Evolutionary conservation across 2,329 filamentous ascomycete species (phyloP), one percentile per base, ranked within the genome.

Genomic region (Parafenestella ontariensis): DNA sequence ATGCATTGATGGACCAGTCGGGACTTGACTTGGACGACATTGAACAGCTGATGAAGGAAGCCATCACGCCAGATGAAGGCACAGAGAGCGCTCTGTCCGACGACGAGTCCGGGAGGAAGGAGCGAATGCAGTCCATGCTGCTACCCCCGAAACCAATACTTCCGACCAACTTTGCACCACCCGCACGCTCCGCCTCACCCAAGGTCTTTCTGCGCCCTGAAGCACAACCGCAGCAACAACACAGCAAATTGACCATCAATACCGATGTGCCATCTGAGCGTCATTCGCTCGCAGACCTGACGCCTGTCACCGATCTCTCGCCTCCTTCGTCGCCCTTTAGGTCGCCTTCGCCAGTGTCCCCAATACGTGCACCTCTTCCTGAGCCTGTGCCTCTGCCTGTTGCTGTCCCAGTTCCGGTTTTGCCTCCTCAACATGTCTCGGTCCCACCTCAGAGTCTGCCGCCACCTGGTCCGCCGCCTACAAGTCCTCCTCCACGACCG

Each of bases 1-100:
- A 87, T 62, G 85, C 83, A 3, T 72, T 87, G 57, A 73, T 85
- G 54, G 83, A 85, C 53, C 77, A 80, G 29, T 76, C 77, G 13
- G 73, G 75, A 8, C 68, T 81, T 26, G 76, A 77, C 24, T 64
- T 81, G 18, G 69, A 77, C 23, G 78, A 82, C 46, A 75, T 82
- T 24, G 78, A 81, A 54, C 72, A 77, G 41, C 73, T 82, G 17
- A 77, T 80, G 65, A 74, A 79, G 51, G 80, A 82, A 54, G 75
- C 64, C 5, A 66, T 71, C 42, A 71, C 64, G 31, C 46, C 66
- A 3, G 67, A 71, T 5, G 72, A 75, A 20, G 60, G 57, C 13
- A 63, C 59, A 1, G 59, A 67, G 15, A 60, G 61, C 9, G 56
- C 62, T 15, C 51, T 64, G 17, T 59, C 58, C n/a, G 65, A 66